Percentiles rank a stretch among this genome's conserved stretches.
These are phyloP conservation scores for Mariannaea elegans DNA, from an alignment of 2,329 filamentous ascomycete species.

Conservation along the genomic window DNA sequence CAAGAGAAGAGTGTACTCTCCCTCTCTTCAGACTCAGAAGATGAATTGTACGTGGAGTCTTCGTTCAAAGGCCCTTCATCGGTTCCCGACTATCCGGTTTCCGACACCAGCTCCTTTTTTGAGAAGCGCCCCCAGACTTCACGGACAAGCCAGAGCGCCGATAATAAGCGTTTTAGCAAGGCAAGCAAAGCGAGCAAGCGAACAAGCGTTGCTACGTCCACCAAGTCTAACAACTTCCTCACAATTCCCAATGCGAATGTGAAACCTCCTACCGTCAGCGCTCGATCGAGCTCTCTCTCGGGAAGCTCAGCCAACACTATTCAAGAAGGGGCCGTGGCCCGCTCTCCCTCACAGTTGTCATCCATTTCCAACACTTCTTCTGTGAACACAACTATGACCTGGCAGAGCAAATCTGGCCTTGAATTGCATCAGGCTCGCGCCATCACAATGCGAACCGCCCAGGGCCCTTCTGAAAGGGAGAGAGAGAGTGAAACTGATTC, in stretches of 20 bases:
- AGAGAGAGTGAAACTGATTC: constrained; percentile 33
- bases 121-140: constrained; percentile 34
- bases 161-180: constrained; percentile 41
- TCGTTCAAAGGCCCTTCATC: constrained; percentile 38
- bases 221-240: constrained; percentile 53
- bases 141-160: constrained; percentile 37
- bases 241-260: constrained; percentile 47
- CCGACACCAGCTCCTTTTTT: constrained; percentile 34
- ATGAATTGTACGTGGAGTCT: constrained; percentile 45
- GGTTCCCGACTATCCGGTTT: constrained; percentile 36
- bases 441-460: constrained; percentile 48
- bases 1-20: constrained; percentile 65
- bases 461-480: constrained; percentile 33
- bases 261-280: constrained; percentile 23
- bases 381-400: constrained; percentile 44
- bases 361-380: constrained; percentile 51
- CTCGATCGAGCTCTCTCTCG: constrained; percentile 38
- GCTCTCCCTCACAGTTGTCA: constrained; percentile 42
- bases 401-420: constrained; percentile 43
- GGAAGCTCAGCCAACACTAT: constrained; percentile 38
- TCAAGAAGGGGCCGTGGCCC: constrained; percentile 32
- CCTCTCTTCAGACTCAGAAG: constrained; percentile 67
- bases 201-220: constrained; percentile 51
- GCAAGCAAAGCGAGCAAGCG: constrained; percentile 50
- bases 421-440: constrained; percentile 52